Evolutionary conservation across 495 filamentous ascomycete species (phyloP).

Genomic region (Hypoxylon crocopeplum): DNA sequence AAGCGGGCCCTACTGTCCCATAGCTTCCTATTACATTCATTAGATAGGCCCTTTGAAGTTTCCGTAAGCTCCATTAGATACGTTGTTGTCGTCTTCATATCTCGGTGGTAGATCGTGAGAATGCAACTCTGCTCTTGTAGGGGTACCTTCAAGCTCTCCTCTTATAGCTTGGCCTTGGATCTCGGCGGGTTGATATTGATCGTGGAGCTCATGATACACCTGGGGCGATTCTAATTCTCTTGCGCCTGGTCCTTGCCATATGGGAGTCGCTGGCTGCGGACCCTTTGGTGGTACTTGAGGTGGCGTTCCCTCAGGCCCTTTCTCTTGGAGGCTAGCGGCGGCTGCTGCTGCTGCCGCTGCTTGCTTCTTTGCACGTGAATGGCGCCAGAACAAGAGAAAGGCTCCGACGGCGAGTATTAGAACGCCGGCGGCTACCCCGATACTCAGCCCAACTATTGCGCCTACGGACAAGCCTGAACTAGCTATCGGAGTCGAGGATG

Average conservation of each 20-base stretch:
- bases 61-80: too few relatives aligned
- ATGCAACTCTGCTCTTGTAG: constrained; percentile 17
- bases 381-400: constrained; percentile 16
- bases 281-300: background rate
- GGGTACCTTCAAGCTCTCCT: constrained; percentile 15
- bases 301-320: background rate
- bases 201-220: constrained; percentile 23
- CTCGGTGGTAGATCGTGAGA: constrained; percentile 23
- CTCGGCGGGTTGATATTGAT: constrained; percentile 9
- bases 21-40: too few relatives aligned
- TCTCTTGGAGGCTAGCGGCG: background rate
- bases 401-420: constrained; percentile 12
- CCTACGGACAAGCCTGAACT: constrained; percentile 15
- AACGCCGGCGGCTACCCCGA: constrained; percentile 13
- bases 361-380: constrained; percentile 4
- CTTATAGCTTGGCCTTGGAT: constrained; percentile 15
- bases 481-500: constrained; percentile 5
- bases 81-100: constrained; percentile 5
- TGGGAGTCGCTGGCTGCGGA: constrained; percentile 1
- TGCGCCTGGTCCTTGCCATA: constrained; percentile 24
- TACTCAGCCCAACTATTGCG: constrained; percentile 27
- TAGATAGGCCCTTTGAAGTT: too few relatives aligned
- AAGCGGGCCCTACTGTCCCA: too few relatives aligned
- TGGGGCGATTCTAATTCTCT: constrained; percentile 17
- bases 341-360: background rate